Conservation (phyloP, 495 filamentous ascomycete genomes). For the Lindgomyces ingoldianus region DNA sequence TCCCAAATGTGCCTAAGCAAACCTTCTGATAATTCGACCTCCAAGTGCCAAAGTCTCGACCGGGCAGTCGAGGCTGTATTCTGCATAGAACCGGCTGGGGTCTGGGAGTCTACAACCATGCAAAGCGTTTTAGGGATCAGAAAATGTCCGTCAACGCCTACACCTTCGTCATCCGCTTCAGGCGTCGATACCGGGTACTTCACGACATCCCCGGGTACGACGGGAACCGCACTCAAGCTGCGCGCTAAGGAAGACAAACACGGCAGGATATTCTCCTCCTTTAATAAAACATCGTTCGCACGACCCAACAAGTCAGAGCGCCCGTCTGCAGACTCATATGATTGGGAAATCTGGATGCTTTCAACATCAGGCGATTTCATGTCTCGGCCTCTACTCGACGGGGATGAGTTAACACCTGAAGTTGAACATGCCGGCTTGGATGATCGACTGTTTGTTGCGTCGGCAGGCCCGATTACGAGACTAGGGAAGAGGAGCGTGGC, state of each 20-base stretch:
- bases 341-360: conserved; percentile 69
- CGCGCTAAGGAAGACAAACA: conserved; percentile 8
- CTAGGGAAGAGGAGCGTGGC: conserved; percentile 62
- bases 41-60: conserved; percentile 43
- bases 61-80: conserved; percentile 40
- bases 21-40: conserved; percentile 14
- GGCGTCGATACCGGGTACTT: conserved; percentile 13
- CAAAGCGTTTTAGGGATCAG: conserved; percentile 48
- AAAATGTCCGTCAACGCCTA: conserved; percentile 37
- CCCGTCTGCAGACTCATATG: conserved; percentile 7
- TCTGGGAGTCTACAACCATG: conserved; percentile 47
- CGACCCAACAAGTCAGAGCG: neutral
- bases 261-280: neutral
- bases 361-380: conserved; percentile 51
- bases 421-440: conserved; percentile 4
- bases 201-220: neutral
- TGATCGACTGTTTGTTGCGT: conserved; percentile 58
- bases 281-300: neutral
- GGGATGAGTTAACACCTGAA: neutral
- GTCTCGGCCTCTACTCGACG: conserved; percentile 39
- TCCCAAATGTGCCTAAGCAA: conserved; percentile 38
- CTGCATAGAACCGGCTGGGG: conserved; percentile 46
- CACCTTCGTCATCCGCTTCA: conserved; percentile 21
- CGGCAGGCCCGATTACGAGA: conserved; percentile 59
- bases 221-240: conserved; percentile 17